Conservation (phyloP, 345 rosid species). For the Salix koriyanagi region DNA sequence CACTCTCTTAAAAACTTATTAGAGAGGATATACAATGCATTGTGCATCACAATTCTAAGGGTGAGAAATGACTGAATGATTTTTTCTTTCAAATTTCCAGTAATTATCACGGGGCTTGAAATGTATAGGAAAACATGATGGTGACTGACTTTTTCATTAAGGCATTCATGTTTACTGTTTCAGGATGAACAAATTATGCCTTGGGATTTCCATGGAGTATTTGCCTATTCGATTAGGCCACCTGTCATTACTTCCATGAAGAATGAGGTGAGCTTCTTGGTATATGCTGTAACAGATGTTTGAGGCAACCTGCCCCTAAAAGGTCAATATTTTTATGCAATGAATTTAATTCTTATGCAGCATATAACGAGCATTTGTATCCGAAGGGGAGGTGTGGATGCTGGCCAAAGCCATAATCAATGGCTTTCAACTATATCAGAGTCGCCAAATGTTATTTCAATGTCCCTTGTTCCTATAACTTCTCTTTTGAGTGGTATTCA, state of each 20-base stretch:
- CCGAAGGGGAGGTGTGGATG: constrained; percentile 75
- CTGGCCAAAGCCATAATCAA: constrained; percentile 62
- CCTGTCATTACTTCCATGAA: constrained; percentile 46
- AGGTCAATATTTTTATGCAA: not conserved
- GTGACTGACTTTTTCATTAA: not conserved
- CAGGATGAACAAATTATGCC: constrained; percentile 45
- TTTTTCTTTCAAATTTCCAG: no score
- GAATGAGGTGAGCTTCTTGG: constrained; percentile 50
- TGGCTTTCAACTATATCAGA: constrained; percentile 84
- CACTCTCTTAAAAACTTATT: not conserved
- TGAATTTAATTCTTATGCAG: constrained; percentile 29
- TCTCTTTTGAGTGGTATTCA: constrained; percentile 70
- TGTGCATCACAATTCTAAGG: not conserved
- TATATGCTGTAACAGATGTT: not conserved
- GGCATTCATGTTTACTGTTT: constrained; percentile 14
- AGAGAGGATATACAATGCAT: not conserved
- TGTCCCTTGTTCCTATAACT: constrained; percentile 92
- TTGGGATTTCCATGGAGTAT: constrained; percentile 39
- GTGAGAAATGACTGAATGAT: not conserved
- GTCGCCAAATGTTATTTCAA: constrained; percentile 80
- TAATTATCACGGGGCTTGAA: not conserved
- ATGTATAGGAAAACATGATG: not conserved
- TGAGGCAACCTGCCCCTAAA: not conserved
- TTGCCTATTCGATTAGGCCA: constrained; percentile 36
- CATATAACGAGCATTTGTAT: constrained; percentile 43